Conservation (phyloP, 202 grass and related monocot species). For the Carex arenaria region DNA sequence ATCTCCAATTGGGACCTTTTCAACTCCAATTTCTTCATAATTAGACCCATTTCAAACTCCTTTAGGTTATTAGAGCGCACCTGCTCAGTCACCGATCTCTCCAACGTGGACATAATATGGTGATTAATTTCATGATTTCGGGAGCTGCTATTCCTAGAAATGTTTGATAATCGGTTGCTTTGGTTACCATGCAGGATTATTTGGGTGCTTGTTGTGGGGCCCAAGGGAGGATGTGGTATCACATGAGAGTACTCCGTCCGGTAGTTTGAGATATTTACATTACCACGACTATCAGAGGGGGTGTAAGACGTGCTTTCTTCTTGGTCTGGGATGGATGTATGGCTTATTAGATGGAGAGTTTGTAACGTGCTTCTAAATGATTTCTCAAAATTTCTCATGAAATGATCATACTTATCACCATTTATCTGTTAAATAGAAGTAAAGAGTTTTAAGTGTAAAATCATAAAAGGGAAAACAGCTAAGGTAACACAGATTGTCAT, state of each 20-base stretch:
- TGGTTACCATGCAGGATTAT: slow-evolving; percentile 43
- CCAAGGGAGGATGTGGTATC: background rate
- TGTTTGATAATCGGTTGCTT: slow-evolving; percentile 38
- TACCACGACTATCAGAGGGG: slow-evolving; percentile 20
- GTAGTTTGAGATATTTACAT: slow-evolving; percentile 13
- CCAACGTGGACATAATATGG: slow-evolving; percentile 53
- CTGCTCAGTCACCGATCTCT: slow-evolving; percentile 80
- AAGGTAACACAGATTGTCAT: background rate
- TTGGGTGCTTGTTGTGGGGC: slow-evolving; percentile 27
- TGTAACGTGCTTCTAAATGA: slow-evolving; percentile 85
- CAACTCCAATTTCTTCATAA: slow-evolving; percentile 56
- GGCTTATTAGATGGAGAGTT: slow-evolving; percentile 64
- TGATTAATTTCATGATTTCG: slow-evolving; percentile 37
- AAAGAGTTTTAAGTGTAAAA: slow-evolving; percentile 11
- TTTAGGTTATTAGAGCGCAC: slow-evolving; percentile 85
- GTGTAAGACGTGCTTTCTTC: slow-evolving; percentile 22
- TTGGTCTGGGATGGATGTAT: slow-evolving; percentile 31
- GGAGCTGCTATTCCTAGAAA: slow-evolving; percentile 30
- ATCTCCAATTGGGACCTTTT: slow-evolving; percentile 59
- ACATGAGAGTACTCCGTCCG: background rate
- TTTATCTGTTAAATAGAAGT: slow-evolving; percentile 58
- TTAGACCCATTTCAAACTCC: slow-evolving; percentile 67
- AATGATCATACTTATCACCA: slow-evolving; percentile 69
- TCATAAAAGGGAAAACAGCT: background rate
- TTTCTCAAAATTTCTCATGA: slow-evolving; percentile 76